Conservation (phyloP, 202 grass and related monocot genomes). For the Elaeis oleifera region DNA sequence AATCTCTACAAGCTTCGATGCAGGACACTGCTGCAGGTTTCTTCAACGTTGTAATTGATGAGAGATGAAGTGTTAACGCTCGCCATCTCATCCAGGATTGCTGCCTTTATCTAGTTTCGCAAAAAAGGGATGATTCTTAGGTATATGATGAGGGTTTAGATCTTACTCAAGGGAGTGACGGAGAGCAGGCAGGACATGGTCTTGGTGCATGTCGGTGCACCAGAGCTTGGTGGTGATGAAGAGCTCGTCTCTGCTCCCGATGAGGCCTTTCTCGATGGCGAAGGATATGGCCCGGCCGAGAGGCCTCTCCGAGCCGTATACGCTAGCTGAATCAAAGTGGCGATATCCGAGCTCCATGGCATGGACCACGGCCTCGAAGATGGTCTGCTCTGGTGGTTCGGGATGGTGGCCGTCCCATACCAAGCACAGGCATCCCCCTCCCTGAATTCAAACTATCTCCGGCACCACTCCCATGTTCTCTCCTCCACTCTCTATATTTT, state of each 20-base stretch:
- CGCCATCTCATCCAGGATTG: too few relatives aligned
- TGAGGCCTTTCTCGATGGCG: not conserved
- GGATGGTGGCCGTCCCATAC: slow-evolving; percentile 8
- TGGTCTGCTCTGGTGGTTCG: not conserved
- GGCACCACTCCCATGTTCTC: not conserved
- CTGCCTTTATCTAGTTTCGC: too few relatives aligned
- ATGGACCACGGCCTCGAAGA: not conserved
- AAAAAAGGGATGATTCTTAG: too few relatives aligned
- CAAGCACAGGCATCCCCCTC: slow-evolving; percentile 1
- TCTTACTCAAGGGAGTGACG: not conserved
- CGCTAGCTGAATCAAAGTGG: slow-evolving; percentile 5
- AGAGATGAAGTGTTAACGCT: too few relatives aligned
- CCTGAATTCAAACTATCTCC: not conserved
- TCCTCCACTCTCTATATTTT: not conserved
- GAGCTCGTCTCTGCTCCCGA: slow-evolving; percentile 1
- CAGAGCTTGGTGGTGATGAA: slow-evolving; percentile 16
- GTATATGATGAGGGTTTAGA: too few relatives aligned
- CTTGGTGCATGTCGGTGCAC: slow-evolving; percentile 2
- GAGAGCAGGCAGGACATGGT: slow-evolving; percentile 1
- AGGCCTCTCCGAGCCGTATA: slow-evolving; percentile 2
- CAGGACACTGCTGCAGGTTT: too few relatives aligned
- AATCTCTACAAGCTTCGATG: too few relatives aligned
- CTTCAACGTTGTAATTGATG: too few relatives aligned
- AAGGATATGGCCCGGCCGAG: slow-evolving; percentile 2
- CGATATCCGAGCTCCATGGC: slow-evolving; percentile 13